Percentiles rank a stretch among this genome's conserved stretches.
Evolutionary conservation across 2,329 filamentous ascomycete genomes (phyloP).

Genomic region (Penicillium freii): DNA sequence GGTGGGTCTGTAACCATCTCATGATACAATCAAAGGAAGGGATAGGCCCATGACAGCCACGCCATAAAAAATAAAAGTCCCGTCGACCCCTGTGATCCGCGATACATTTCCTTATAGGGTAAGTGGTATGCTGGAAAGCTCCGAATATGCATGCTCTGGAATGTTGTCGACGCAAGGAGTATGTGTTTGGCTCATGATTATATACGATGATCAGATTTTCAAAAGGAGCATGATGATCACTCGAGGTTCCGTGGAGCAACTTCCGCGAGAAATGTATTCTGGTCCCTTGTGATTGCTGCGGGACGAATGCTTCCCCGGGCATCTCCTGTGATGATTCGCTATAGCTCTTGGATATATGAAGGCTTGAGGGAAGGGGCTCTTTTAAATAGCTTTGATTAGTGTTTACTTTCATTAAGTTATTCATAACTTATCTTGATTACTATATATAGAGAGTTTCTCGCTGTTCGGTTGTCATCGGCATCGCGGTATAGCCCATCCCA

Average conservation of each 20-base stretch:
- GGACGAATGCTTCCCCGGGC: not conserved
- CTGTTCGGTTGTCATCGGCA: not conserved
- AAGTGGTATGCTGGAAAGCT: conserved; percentile 14
- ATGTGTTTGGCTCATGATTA: not conserved
- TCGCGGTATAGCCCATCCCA: not conserved
- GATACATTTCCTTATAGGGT: not conserved
- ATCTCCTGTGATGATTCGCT: not conserved
- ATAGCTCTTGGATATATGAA: not conserved
- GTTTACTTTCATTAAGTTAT: not conserved
- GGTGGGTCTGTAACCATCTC: not conserved
- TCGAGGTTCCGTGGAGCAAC: not conserved
- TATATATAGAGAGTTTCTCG: not conserved
- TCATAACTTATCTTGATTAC: not conserved
- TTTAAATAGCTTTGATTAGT: not conserved
- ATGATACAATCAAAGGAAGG: not conserved
- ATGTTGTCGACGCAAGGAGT: conserved; percentile 4
- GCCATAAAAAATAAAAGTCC: not conserved
- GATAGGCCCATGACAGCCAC: not conserved
- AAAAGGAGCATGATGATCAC: not conserved
- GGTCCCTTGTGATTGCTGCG: not conserved
- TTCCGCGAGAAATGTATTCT: not conserved
- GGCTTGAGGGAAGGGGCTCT: not conserved
- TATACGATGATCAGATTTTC: not conserved
- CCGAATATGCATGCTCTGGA: conserved; percentile 9
- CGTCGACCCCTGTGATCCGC: conserved; percentile 3